Percentiles rank a stretch among this genome's conserved stretches.
Evolutionary conservation across 208 protist species (phyloP).

Genomic region (Leishmania mexicana): DNA sequence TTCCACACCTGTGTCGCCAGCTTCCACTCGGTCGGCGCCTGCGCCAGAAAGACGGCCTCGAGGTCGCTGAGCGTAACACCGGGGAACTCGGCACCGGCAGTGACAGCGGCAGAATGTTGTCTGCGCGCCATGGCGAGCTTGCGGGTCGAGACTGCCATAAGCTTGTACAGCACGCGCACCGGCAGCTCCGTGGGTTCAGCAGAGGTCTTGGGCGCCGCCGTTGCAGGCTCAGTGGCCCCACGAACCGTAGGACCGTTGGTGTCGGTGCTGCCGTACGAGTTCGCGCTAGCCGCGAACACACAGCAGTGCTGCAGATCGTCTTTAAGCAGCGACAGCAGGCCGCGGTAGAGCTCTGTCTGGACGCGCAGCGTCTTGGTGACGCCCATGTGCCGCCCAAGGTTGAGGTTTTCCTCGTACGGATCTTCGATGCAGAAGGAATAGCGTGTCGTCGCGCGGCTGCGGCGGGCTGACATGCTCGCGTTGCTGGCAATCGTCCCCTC

Average conservation of each 20-base stretch:
- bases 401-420: conserved; percentile 91
- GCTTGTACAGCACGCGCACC: conserved; percentile 41
- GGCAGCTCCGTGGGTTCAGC: conserved; percentile 33
- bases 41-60: conserved; percentile 35
- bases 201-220: neutral
- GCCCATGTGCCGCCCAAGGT: conserved; percentile 86
- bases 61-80: conserved; percentile 42
- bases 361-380: conserved; percentile 87
- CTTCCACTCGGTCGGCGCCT: conserved; percentile 59
- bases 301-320: conserved; percentile 64
- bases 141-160: conserved; percentile 48
- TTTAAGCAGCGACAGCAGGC: conserved; percentile 76
- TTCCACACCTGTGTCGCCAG: conserved; percentile 77
- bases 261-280: conserved; percentile 4
- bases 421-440: conserved; percentile 92
- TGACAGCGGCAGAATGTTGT: neutral
- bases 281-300: conserved; percentile 62
- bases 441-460: conserved; percentile 39
- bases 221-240: conserved; percentile 17
- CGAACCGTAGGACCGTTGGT: neutral
- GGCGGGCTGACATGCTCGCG: conserved; percentile 10
- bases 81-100: conserved; percentile 2
- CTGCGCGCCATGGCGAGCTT: conserved; percentile 29
- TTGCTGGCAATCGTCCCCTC: conserved; percentile 1
- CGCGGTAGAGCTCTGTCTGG: conserved; percentile 77